These are phyloP conservation scores for Diaporthe sp. DNA, from an alignment of 2,329 filamentous ascomycete genomes.

Conservation along the genomic window DNA sequence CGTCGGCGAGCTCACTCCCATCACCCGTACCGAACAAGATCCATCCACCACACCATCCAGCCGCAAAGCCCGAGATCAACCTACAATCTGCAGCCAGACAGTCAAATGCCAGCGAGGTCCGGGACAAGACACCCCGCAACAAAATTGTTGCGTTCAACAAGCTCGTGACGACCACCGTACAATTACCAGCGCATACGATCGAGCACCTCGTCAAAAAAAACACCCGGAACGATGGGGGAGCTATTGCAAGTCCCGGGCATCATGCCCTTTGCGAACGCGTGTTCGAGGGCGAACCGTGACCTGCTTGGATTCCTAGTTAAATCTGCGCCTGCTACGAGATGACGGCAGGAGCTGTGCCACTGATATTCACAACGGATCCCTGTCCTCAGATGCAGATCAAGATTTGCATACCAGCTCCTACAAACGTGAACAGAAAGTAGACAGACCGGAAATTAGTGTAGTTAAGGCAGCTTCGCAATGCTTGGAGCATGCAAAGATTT, in stretches of 20 bases:
- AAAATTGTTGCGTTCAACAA: slow-evolving; percentile 33
- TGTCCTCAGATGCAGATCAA: too few relatives aligned
- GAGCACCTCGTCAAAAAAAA: slow-evolving; percentile 8
- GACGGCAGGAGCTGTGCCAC: not conserved
- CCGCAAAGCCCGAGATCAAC: not conserved
- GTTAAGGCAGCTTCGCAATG: too few relatives aligned
- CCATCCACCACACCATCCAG: not conserved
- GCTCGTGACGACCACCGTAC: slow-evolving; percentile 20
- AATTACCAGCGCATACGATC: slow-evolving; percentile 21
- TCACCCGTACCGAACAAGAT: not conserved
- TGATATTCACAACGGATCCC: too few relatives aligned
- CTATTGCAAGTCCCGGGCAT: slow-evolving; percentile 27
- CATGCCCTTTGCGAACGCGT: slow-evolving; percentile 31
- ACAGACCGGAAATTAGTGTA: too few relatives aligned
- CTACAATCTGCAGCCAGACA: not conserved
- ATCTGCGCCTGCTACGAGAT: slow-evolving; percentile 1
- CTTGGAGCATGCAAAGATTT: too few relatives aligned
- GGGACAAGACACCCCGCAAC: slow-evolving; percentile 32
- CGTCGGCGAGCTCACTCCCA: not conserved
- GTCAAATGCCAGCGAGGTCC: not conserved
- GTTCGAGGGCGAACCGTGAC: slow-evolving; percentile 29
- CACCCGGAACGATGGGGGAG: slow-evolving; percentile 10
- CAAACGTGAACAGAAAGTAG: too few relatives aligned
- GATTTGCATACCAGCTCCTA: too few relatives aligned
- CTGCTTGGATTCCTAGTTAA: slow-evolving; percentile 32